Evolutionary conservation across 257 asterid genomes (phyloP).

Genomic region (Paulownia fortunei): DNA sequence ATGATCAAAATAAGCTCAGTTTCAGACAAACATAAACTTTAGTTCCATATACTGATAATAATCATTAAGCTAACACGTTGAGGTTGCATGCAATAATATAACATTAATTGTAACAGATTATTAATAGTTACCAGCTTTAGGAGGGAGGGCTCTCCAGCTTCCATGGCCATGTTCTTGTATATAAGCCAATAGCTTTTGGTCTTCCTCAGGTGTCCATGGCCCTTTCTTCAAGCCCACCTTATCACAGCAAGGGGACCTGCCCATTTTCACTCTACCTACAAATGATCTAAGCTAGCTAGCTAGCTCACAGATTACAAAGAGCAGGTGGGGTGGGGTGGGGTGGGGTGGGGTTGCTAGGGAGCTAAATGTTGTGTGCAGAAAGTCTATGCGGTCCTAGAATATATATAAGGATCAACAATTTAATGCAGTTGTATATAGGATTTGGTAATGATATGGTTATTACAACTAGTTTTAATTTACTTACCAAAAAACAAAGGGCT

Average conservation of each 20-base stretch:
- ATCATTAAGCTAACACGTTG: neutral
- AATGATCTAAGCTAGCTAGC: too few relatives aligned
- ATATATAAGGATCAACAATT: too few relatives aligned
- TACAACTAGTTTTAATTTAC: too few relatives aligned
- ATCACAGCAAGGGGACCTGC: constrained; percentile 54
- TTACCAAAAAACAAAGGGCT: neutral
- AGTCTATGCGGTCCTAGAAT: too few relatives aligned
- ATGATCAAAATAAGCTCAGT: too few relatives aligned
- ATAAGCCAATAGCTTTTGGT: constrained; percentile 47
- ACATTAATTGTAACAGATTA: neutral
- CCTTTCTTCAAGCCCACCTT: constrained; percentile 61
- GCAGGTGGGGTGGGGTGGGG: too few relatives aligned
- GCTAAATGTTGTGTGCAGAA: too few relatives aligned
- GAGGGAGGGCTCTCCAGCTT: constrained; percentile 66
- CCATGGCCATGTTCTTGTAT: constrained; percentile 63
- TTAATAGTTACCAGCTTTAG: constrained; percentile 48
- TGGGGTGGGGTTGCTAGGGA: too few relatives aligned
- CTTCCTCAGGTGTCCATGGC: constrained; percentile 64
- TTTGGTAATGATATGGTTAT: constrained; percentile 6
- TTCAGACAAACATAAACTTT: too few relatives aligned
- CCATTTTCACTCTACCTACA: constrained; percentile 32
- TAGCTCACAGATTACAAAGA: too few relatives aligned
- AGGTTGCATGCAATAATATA: neutral
- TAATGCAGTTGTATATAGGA: neutral
- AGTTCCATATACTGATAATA: too few relatives aligned